phyloP scores from a whole-genome alignment of 2,329 filamentous ascomycete genomes.

The Colletotrichum melonis region DNA sequence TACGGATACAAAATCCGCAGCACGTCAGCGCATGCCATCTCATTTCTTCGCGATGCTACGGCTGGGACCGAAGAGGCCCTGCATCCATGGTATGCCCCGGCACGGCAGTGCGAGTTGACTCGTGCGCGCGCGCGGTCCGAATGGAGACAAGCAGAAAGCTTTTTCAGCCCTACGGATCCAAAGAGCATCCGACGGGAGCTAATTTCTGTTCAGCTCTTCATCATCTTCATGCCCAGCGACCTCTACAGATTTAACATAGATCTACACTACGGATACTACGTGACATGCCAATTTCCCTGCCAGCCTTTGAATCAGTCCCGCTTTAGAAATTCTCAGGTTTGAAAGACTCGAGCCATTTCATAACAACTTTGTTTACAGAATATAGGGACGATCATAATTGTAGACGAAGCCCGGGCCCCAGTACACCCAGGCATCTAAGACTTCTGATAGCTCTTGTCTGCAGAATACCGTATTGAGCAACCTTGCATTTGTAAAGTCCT shows the following conservation, averaged over 20 bases:
- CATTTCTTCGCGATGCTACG: not conserved
- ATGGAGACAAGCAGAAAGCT: not conserved
- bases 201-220: not conserved
- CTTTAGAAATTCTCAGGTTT: not conserved
- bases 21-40: not conserved
- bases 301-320: not conserved
- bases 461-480: not conserved
- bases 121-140: not conserved
- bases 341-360: not conserved
- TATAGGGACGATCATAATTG: not conserved
- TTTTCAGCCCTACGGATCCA: not conserved
- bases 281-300: not conserved
- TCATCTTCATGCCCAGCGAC: not conserved
- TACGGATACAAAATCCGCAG: not conserved
- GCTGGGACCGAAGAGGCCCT: not conserved
- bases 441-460: not conserved
- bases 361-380: not conserved
- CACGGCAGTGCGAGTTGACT: slow-evolving; percentile 6
- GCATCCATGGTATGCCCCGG: slow-evolving; percentile 6
- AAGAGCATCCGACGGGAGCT: not conserved
- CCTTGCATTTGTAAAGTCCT: not conserved
- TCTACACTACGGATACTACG: not conserved
- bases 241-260: not conserved
- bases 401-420: not conserved
- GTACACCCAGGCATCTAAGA: not conserved